Conservation (phyloP, 2,329 filamentous ascomycete species). For the Sporothrix pseudoabietina region DNA sequence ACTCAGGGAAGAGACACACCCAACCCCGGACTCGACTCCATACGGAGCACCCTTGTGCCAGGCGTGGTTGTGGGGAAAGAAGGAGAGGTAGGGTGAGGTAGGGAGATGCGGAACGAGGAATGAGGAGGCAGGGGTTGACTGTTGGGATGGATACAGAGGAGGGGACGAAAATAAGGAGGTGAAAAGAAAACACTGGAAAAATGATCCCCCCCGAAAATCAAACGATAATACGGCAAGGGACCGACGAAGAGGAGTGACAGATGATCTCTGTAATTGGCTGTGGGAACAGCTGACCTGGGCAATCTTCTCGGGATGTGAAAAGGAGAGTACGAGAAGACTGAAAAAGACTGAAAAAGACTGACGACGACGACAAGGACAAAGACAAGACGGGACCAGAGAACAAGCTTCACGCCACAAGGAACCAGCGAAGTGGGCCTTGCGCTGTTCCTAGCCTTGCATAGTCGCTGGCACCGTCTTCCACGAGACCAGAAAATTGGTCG, state of each 20-base stretch:
- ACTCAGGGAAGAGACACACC: neutral
- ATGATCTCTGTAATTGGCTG: neutral
- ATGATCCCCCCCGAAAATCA: neutral
- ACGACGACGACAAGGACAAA: neutral
- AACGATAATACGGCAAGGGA: neutral
- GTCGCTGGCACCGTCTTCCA: slow-evolving; percentile 2
- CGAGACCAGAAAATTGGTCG: neutral
- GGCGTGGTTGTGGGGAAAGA: slow-evolving; percentile 15
- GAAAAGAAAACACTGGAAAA: neutral
- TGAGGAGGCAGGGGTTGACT: neutral
- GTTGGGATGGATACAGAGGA: neutral
- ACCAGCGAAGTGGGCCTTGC: slow-evolving; percentile 12
- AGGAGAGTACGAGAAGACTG: neutral
- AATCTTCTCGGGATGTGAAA: neutral
- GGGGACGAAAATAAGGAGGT: neutral
- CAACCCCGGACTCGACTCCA: slow-evolving; percentile 16
- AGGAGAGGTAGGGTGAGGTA: neutral
- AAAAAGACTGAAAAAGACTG: too few species aligned
- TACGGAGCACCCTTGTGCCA: slow-evolving; percentile 15
- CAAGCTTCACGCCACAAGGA: slow-evolving; percentile 8
- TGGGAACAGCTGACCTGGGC: slow-evolving; percentile 1
- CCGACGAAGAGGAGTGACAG: neutral
- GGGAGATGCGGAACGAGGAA: neutral
- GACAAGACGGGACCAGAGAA: neutral
- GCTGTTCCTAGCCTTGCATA: neutral